phyloP scores from a whole-genome alignment of 495 filamentous ascomycete species.

The Neurospora pannonica region DNA sequence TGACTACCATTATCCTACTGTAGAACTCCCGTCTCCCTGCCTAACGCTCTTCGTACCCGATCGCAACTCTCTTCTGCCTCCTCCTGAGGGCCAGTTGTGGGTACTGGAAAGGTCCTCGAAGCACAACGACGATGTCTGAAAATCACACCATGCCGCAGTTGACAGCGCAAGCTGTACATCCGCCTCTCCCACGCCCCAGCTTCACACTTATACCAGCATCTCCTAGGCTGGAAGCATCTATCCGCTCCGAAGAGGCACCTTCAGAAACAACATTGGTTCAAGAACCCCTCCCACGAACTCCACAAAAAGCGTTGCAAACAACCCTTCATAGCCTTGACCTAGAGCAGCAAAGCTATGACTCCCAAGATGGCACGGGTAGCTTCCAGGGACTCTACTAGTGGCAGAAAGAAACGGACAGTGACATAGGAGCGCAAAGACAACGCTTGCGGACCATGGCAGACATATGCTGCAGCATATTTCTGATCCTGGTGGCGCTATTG shows the following conservation, averaged over 20 bases:
- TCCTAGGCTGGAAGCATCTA: background rate
- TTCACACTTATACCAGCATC: background rate
- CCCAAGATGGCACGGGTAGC: background rate
- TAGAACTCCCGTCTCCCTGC: background rate
- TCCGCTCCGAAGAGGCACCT: background rate
- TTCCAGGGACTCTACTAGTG: background rate
- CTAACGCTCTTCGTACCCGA: background rate
- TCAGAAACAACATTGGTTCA: background rate
- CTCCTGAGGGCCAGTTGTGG: background rate
- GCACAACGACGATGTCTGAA: background rate
- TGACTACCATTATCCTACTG: background rate
- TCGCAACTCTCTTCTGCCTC: background rate
- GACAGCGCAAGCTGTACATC: background rate
- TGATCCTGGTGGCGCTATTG: background rate
- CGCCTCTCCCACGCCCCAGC: background rate
- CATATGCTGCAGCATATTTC: background rate
- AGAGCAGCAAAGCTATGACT: background rate
- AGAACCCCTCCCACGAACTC: background rate
- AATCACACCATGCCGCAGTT: background rate
- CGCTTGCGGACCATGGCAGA: background rate
- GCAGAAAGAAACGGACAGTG: background rate
- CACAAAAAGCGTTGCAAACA: background rate
- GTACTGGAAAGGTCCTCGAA: background rate
- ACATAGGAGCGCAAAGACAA: background rate
- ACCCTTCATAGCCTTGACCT: background rate